Conservation (phyloP, 23 red algal species). For the Gracilariopsis chorda region DNA sequence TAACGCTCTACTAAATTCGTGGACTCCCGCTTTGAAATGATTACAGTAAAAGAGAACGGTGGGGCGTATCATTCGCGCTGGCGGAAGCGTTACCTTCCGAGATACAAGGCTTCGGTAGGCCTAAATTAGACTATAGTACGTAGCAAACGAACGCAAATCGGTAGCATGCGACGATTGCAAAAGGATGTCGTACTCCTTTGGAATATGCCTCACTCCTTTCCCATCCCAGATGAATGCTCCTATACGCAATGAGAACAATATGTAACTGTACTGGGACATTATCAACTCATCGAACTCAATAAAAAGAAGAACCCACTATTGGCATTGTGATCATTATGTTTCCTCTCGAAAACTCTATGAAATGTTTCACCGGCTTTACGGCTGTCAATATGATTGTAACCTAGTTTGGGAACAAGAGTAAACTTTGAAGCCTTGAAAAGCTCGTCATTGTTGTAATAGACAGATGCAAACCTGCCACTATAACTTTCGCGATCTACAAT, state of each 20-base stretch:
- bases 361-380: too few relatives aligned
- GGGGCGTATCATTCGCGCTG: neutral
- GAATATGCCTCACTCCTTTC: neutral
- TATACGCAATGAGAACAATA: too few relatives aligned
- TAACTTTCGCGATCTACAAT: conserved; percentile 1
- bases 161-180: neutral
- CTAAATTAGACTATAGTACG: neutral
- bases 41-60: neutral
- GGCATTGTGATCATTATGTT: too few relatives aligned
- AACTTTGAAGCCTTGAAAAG: neutral
- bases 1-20: too few relatives aligned
- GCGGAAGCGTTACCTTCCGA: neutral
- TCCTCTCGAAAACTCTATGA: too few relatives aligned
- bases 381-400: neutral
- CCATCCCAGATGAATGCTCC: neutral
- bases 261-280: too few relatives aligned
- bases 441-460: neutral
- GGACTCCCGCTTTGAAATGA: neutral
- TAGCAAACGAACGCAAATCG: neutral
- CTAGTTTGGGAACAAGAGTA: neutral
- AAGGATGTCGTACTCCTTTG: neutral
- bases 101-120: neutral
- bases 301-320: too few relatives aligned
- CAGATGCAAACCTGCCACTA: neutral
- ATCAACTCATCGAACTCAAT: too few relatives aligned